A percentile compares a stretch with the other conserved stretches of the same genome.
phyloP scores from a whole-genome alignment of 495 filamentous ascomycete genomes.

The Penicillium desertorum region DNA sequence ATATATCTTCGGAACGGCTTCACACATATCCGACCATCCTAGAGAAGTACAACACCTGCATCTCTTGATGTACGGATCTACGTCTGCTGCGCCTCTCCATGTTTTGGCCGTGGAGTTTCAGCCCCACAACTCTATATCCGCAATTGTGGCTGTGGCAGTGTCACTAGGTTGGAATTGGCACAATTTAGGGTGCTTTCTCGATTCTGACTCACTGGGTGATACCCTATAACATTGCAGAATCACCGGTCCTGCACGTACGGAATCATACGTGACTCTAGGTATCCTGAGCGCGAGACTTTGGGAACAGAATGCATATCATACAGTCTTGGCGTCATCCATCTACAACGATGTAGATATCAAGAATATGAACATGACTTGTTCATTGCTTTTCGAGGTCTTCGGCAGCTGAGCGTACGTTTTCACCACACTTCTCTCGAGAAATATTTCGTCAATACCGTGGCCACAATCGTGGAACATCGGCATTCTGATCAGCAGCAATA shows the following conservation, averaged over 20 bases:
- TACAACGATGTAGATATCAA: background rate
- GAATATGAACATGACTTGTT: background rate
- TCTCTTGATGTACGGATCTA: background rate
- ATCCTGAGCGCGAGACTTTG: background rate
- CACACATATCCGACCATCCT: background rate
- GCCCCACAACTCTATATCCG: background rate
- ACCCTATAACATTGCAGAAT: background rate
- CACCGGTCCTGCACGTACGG: background rate
- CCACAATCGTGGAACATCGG: slow-evolving; percentile 44
- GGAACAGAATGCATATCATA: background rate
- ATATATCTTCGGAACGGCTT: background rate
- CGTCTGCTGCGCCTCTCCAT: background rate
- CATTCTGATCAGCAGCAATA: slow-evolving; percentile 34
- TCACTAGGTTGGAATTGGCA: background rate
- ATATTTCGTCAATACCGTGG: slow-evolving; percentile 50
- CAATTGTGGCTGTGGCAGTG: background rate
- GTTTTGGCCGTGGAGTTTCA: background rate
- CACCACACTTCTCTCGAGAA: slow-evolving; percentile 50
- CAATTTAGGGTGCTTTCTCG: background rate
- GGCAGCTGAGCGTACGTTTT: slow-evolving; percentile 21
- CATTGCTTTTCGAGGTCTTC: background rate
- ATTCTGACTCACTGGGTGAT: background rate
- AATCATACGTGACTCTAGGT: background rate
- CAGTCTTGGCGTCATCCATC: background rate
- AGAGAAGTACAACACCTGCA: background rate